Conservation (phyloP, 495 filamentous ascomycete genomes). For the Xylaria longipes region DNA sequence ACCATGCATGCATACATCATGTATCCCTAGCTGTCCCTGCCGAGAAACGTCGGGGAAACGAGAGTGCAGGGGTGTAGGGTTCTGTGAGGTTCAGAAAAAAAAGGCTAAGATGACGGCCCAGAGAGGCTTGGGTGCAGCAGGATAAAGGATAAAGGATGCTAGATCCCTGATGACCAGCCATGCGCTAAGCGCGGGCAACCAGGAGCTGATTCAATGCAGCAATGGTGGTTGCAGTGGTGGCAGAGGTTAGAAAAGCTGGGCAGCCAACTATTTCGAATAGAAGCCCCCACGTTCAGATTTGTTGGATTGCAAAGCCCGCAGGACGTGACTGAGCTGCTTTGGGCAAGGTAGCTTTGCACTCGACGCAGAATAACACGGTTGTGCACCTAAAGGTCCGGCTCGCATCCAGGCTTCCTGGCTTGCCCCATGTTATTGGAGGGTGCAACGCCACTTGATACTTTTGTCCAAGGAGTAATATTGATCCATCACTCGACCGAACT, state of each 20-base stretch:
- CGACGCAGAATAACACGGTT: not conserved
- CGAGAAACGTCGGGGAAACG: conserved; percentile 23
- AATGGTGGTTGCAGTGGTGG: not conserved
- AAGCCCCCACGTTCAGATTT: conserved; percentile 15
- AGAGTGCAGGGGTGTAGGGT: conserved; percentile 17
- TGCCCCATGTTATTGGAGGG: conserved; percentile 1
- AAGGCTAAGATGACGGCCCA: not conserved
- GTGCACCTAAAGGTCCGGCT: conserved; percentile 3
- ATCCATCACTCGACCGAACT: conserved; percentile 1
- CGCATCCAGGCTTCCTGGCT: not conserved
- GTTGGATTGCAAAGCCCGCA: conserved; percentile 11
- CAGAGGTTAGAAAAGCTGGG: not conserved
- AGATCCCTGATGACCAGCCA: conserved; percentile 10
- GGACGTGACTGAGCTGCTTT: not conserved
- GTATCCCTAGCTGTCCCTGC: conserved; percentile 25
- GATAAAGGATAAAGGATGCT: not conserved
- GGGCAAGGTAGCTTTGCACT: conserved; percentile 7
- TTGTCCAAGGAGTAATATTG: not conserved
- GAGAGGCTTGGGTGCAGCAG: not conserved
- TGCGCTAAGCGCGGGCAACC: conserved; percentile 22
- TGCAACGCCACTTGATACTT: not conserved
- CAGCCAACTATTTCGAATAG: conserved; percentile 7
- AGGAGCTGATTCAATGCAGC: not conserved
- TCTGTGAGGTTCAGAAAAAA: not conserved
- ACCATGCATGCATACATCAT: conserved; percentile 23